Conservation (phyloP, 768 basidiomycete genomes). For the Rhizopogon rudus region DNA sequence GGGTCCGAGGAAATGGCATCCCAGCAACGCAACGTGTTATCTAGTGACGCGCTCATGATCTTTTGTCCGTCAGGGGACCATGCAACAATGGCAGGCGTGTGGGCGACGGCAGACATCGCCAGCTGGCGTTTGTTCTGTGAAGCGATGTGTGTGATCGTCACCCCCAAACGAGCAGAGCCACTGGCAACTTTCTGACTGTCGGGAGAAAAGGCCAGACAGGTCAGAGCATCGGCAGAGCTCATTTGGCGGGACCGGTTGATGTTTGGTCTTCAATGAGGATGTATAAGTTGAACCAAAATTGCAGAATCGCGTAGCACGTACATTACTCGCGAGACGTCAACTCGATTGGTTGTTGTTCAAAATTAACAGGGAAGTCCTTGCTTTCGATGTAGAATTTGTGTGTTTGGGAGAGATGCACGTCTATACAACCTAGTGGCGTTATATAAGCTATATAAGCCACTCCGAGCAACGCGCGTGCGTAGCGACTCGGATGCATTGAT, state of each 20-base stretch:
- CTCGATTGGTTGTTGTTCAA: neutral
- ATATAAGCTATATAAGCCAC: too few species aligned
- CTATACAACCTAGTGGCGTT: too few species aligned
- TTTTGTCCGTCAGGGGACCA: conserved; percentile 23
- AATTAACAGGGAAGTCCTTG: too few species aligned
- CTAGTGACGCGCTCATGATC: conserved; percentile 24
- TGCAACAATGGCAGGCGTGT: conserved; percentile 9
- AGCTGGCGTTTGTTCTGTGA: neutral
- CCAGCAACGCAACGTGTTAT: conserved; percentile 26
- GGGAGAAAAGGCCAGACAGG: neutral
- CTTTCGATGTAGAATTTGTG: too few species aligned
- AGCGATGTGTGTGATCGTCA: neutral
- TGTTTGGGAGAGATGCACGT: too few species aligned
- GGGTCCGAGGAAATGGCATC: conserved; percentile 12
- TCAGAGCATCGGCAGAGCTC: neutral
- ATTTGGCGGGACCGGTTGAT: neutral
- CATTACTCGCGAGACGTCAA: neutral
- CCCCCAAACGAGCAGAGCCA: neutral
- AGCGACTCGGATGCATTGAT: too few species aligned
- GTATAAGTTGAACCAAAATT: neutral
- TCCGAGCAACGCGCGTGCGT: too few species aligned
- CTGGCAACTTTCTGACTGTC: neutral
- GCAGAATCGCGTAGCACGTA: neutral
- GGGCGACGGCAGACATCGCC: too few species aligned
- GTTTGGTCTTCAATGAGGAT: neutral